Base-by-base conservation (phyloP, 2,329 filamentous ascomycete species). In the Sphaerulina vaccinii region DNA sequence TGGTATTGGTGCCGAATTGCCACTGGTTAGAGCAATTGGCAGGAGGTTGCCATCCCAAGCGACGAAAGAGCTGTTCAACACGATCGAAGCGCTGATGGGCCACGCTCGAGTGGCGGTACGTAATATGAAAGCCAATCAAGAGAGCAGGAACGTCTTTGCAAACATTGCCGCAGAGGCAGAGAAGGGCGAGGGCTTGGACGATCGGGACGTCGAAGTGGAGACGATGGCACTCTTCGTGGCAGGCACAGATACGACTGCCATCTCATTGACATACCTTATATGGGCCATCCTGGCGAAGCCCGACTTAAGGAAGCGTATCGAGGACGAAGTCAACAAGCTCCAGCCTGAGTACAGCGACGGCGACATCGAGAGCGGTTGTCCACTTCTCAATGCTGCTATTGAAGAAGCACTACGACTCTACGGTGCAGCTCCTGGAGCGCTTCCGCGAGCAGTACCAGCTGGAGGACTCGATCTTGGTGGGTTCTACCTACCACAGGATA, bases 1-100 rank as follows among this genome's bases (percentile, higher is more conserved):
- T n/a, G 67, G 67, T 1, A 59, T 71, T 3, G 65, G 66, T 1
- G 59, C 62, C 8, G 68, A 71, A 33, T 18, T 69, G n/a, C 66
- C 69, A 1, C 42, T 63, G 22, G 32, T 69, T 11, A 52, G 63
- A 13, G 37, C 46, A 3, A 49, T 69, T 6, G 61, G 56, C 5
- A 52, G 53, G 22, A 22, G 50, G 9, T 29, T 68, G 35, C 64
- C 65, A 3, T 50, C 64, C 5, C 49, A 55, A 19, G 18, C 49
- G 2, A 36, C 57, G 8, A 45, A 51, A n/a, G 56, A 62, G 37
- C 47, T 62, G 24, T 65, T 60, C 43, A 56, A 57, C 23, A 51
- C 48, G 15, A 61, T 56, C 35, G 49, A 56, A 5, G 58, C 55
- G 35, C 51, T 67, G 4, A 39, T 57, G 8, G 44, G 42, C 5